phyloP scores from a whole-genome alignment of 768 basidiomycete genomes.

The Dentipellis sp. region DNA sequence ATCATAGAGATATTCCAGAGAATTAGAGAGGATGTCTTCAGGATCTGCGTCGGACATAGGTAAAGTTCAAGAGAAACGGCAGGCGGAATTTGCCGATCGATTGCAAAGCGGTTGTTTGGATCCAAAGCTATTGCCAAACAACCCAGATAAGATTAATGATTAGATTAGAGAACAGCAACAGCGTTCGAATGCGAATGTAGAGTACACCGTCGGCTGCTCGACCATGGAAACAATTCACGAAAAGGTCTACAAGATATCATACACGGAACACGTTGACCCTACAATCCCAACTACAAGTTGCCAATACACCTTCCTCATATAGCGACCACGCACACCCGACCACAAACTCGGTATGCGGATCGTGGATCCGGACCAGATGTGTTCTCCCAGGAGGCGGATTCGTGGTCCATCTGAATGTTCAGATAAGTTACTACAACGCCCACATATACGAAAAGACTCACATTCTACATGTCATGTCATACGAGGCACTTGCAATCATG shows the following conservation, averaged over 20 bases:
- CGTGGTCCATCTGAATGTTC: conserved; percentile 55
- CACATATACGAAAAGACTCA: conserved; percentile 30
- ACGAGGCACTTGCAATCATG: conserved; percentile 63
- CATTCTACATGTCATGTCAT: conserved; percentile 96
- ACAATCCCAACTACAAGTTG: conserved; percentile 91
- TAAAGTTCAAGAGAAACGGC: background rate
- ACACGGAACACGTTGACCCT: conserved; percentile 69
- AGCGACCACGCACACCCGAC: conserved; percentile 90
- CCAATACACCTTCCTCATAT: conserved; percentile 79
- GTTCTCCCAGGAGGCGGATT: conserved; percentile 38
- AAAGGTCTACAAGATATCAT: conserved; percentile 11
- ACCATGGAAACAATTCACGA: too few species aligned
- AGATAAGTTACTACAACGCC: background rate
- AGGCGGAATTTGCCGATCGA: background rate
- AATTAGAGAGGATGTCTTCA: conserved; percentile 61
- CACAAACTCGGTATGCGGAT: conserved; percentile 91
- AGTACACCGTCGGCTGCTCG: too few species aligned
- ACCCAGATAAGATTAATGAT: background rate
- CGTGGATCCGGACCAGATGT: conserved; percentile 62
- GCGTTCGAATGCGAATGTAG: too few species aligned
- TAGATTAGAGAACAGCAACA: background rate
- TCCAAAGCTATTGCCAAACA: background rate
- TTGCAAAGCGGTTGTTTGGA: background rate
- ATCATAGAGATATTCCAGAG: conserved; percentile 54
- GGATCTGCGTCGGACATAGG: conserved; percentile 22